Evolutionary conservation across 2,329 filamentous ascomycete species (phyloP).

Genomic region (Penicillium sp.): DNA sequence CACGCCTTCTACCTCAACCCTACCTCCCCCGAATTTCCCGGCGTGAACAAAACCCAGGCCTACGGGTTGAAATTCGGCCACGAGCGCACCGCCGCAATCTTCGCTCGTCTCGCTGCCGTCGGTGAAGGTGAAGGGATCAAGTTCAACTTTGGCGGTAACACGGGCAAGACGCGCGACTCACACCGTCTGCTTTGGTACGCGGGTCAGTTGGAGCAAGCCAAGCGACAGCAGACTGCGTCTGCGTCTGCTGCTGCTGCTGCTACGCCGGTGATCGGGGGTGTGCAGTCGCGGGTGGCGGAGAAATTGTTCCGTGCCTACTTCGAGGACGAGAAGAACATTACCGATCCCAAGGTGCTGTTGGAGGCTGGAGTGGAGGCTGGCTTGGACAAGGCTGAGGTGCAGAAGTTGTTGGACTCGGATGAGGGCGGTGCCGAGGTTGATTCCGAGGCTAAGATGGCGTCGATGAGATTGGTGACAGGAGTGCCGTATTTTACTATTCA

Average conservation of each 20-base stretch:
- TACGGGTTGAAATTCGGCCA: slow-evolving; percentile 61
- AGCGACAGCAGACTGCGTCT: slow-evolving; percentile 14
- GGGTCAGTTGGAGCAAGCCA: slow-evolving; percentile 43
- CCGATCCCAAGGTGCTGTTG: slow-evolving; percentile 48
- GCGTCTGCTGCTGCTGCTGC: slow-evolving; percentile 5
- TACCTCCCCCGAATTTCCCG: slow-evolving; percentile 46
- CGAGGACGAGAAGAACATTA: slow-evolving; percentile 60
- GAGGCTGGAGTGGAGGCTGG: slow-evolving; percentile 51
- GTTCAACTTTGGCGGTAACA: slow-evolving; percentile 65
- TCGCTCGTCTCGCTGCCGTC: slow-evolving; percentile 50
- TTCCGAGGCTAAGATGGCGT: slow-evolving; percentile 49
- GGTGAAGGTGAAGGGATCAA: slow-evolving; percentile 63
- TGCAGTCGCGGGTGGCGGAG: slow-evolving; percentile 56
- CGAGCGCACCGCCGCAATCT: slow-evolving; percentile 54
- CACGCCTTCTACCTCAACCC: slow-evolving; percentile 76
- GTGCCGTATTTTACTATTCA: slow-evolving; percentile 74
- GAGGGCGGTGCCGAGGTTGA: slow-evolving; percentile 55
- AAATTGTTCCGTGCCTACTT: slow-evolving; percentile 63
- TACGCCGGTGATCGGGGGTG: slow-evolving; percentile 31
- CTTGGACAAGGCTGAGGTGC: slow-evolving; percentile 48
- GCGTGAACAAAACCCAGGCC: slow-evolving; percentile 50
- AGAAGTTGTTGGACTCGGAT: slow-evolving; percentile 49
- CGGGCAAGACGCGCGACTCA: slow-evolving; percentile 72
- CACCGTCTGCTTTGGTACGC: slow-evolving; percentile 70
- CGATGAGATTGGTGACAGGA: slow-evolving; percentile 53